phyloP scores from a whole-genome alignment of 139 green algal genomes.

The Chlorella sp. region DNA sequence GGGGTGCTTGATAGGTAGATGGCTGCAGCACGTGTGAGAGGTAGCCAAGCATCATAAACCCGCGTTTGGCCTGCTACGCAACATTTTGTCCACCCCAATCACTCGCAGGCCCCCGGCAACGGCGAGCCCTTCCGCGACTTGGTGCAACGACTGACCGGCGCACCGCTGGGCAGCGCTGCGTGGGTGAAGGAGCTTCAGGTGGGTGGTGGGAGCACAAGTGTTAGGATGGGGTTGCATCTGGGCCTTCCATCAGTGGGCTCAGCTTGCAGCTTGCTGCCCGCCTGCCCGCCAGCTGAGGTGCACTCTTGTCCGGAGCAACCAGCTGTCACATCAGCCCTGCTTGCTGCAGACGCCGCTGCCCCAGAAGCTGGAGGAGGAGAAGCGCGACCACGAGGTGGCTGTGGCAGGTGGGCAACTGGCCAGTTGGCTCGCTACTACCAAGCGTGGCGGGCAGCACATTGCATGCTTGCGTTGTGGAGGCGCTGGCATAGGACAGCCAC shows the following conservation, averaged over 20 bases:
- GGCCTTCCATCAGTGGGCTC: background rate
- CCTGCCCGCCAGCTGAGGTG: background rate
- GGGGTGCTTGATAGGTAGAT: no score
- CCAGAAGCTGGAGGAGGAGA: slow-evolving; percentile 56
- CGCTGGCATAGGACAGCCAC: no score
- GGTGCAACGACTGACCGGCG: slow-evolving; percentile 63
- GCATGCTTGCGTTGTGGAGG: no score
- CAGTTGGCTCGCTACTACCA: no score
- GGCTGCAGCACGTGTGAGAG: no score
- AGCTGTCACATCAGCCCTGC: background rate
- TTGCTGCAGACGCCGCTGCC: slow-evolving; percentile 23
- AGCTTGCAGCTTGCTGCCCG: background rate
- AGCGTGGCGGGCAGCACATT: no score
- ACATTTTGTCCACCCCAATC: no score
- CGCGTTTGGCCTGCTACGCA: no score
- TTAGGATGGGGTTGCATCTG: no score
- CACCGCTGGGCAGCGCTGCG: slow-evolving; percentile 53
- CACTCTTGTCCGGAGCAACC: background rate
- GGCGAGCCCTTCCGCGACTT: slow-evolving; percentile 72
- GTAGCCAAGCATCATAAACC: no score
- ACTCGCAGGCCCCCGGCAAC: slow-evolving; percentile 63
- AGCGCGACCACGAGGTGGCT: slow-evolving; percentile 64
- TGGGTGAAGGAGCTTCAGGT: slow-evolving; percentile 62
- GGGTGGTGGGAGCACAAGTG: background rate
- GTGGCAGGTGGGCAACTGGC: slow-evolving; percentile 6